These are phyloP conservation scores for Ogataea pilisensis DNA, from an alignment of 805 yeast species.

Conservation along the genomic window DNA sequence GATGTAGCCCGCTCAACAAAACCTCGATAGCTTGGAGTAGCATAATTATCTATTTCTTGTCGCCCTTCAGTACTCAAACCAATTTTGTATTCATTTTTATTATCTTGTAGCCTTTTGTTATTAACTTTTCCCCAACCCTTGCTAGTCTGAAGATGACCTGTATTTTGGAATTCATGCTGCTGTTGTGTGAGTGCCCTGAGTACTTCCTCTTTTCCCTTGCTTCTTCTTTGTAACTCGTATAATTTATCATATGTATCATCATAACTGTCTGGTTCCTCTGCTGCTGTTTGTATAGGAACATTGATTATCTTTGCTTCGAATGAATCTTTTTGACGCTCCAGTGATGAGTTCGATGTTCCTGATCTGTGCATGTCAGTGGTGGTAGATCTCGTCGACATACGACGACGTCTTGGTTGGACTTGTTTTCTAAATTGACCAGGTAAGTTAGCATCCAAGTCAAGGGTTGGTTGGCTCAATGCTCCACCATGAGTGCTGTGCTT, in stretches of 20 bases:
- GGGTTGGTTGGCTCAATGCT: too few species aligned
- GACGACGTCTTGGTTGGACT: not conserved
- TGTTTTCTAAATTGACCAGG: not conserved
- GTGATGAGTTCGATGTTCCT: too few species aligned
- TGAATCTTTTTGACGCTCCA: not conserved
- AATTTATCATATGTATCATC: slow-evolving; percentile 9
- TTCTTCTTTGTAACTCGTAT: slow-evolving; percentile 4
- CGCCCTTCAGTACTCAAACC: not conserved
- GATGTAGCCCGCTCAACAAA: not conserved
- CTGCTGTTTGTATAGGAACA: not conserved
- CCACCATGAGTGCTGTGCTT: too few species aligned
- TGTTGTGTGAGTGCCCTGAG: slow-evolving; percentile 6
- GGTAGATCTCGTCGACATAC: not conserved
- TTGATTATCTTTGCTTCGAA: not conserved
- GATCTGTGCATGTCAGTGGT: too few species aligned
- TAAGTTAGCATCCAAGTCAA: too few species aligned
- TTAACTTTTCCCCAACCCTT: not conserved
- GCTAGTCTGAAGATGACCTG: not conserved
- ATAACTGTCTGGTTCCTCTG: not conserved
- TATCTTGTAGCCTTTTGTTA: not conserved
- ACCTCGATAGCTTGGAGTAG: not conserved
- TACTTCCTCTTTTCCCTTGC: slow-evolving; percentile 11
- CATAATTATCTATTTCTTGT: not conserved
- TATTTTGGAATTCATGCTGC: not conserved
- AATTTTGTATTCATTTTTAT: not conserved